Evolutionary conservation across 495 filamentous ascomycete species (phyloP).

Genomic region (Neurospora sp.): DNA sequence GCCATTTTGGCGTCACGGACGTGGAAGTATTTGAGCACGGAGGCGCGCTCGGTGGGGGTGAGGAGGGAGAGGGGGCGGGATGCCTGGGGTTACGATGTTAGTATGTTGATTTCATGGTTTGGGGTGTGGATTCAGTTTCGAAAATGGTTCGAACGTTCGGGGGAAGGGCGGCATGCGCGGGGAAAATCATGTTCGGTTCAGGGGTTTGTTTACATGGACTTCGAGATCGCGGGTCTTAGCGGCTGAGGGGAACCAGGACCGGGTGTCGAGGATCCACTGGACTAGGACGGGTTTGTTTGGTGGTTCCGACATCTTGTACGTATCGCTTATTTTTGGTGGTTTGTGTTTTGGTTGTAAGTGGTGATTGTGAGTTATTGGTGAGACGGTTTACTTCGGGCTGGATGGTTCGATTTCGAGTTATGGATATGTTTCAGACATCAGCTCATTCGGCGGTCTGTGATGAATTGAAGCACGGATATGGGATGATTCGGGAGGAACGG

Average conservation of each 20-base stretch:
- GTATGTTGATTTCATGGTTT: neutral
- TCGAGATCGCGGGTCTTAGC: constrained; percentile 30
- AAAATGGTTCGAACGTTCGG: neutral
- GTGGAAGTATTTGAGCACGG: constrained; percentile 48
- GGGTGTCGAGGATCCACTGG: constrained; percentile 41
- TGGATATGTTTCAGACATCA: neutral
- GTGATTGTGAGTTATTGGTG: neutral
- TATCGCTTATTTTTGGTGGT: constrained; percentile 1
- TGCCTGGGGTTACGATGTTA: constrained; percentile 29
- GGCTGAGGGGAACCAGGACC: constrained; percentile 32
- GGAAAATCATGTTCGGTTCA: neutral
- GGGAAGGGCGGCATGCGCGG: neutral
- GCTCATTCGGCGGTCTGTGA: neutral
- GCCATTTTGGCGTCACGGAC: constrained; percentile 56
- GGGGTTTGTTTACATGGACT: constrained; percentile 19
- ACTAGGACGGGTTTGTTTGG: constrained; percentile 15
- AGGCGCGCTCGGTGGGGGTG: constrained; percentile 36
- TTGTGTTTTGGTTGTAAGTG: neutral
- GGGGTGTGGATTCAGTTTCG: neutral
- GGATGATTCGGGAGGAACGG: neutral
- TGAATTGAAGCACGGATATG: neutral
- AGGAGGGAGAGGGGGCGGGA: constrained; percentile 49
- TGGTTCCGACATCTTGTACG: neutral
- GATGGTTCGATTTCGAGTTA: neutral
- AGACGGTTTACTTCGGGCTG: neutral